Conservation (phyloP, 2,329 filamentous ascomycete species). For the Apiospora marii region DNA sequence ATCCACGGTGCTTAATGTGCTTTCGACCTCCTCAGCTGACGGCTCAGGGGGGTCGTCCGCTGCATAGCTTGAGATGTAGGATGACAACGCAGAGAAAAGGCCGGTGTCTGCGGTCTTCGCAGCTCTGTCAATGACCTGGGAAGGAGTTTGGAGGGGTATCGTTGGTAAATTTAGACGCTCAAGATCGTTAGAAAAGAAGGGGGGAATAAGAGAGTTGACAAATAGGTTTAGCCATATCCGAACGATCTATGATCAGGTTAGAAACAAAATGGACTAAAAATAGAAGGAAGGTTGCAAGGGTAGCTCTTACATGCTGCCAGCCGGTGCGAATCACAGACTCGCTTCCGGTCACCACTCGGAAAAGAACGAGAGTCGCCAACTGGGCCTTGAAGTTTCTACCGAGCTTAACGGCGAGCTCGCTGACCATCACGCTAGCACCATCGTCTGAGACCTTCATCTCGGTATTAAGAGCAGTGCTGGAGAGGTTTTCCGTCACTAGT, state of each 20-base stretch:
- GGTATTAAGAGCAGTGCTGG: constrained; percentile 89
- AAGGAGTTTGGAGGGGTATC: constrained; percentile 90
- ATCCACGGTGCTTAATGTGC: constrained; percentile 91
- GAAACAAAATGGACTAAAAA: constrained; percentile 30
- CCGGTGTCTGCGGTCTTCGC: constrained; percentile 80
- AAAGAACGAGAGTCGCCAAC: constrained; percentile 92
- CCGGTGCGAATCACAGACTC: constrained; percentile 78
- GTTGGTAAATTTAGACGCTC: constrained; percentile 74
- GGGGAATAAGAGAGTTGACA: constrained; percentile 89
- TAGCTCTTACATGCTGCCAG: constrained; percentile 74
- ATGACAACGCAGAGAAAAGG: constrained; percentile 92
- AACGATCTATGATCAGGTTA: constrained; percentile 70
- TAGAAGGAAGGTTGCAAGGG: neutral
- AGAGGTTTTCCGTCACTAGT: constrained; percentile 75
- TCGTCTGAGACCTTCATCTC: constrained; percentile 92
- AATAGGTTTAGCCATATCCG: constrained; percentile 96
- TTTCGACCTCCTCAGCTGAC: constrained; percentile 95
- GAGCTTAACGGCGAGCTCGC: constrained; percentile 94
- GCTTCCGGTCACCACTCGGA: constrained; percentile 87
- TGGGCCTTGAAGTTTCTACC: constrained; percentile 94
- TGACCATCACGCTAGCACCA: constrained; percentile 87
- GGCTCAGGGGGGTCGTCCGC: constrained; percentile 97
- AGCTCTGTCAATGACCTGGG: constrained; percentile 90
- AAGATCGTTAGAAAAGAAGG: constrained; percentile 72
- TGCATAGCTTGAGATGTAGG: constrained; percentile 98